These are phyloP conservation scores for Talaromyces wortmannii DNA, from an alignment of 495 filamentous ascomycete genomes.

Conservation along the genomic window DNA sequence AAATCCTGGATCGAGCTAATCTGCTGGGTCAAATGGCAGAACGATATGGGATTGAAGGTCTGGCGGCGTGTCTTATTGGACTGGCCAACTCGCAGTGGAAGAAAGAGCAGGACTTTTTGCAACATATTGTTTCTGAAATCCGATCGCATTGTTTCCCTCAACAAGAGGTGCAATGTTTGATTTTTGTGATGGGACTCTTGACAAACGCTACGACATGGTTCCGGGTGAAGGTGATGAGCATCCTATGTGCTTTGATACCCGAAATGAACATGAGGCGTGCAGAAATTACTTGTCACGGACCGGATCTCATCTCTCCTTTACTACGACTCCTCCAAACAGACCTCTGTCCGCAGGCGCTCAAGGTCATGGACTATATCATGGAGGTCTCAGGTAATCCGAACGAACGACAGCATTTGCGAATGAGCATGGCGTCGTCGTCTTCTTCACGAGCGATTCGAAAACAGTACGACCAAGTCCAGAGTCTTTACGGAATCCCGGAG, in stretches of 20 bases:
- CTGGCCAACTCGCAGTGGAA: constrained; percentile 66
- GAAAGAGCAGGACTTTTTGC: constrained; percentile 69
- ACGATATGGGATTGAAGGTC: constrained; percentile 43
- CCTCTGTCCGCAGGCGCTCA: constrained; percentile 83
- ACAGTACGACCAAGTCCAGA: constrained; percentile 89
- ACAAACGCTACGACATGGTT: constrained; percentile 86
- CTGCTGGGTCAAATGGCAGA: constrained; percentile 67
- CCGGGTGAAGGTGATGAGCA: constrained; percentile 84
- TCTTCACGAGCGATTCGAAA: constrained; percentile 80
- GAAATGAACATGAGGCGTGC: constrained; percentile 89
- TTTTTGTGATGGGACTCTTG: constrained; percentile 85
- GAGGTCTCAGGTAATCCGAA: constrained; percentile 87
- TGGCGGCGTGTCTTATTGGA: constrained; percentile 50
- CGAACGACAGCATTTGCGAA: constrained; percentile 88
- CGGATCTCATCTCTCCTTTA: constrained; percentile 91
- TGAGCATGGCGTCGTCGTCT: constrained; percentile 82
- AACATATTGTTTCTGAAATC: constrained; percentile 67
- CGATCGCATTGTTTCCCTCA: constrained; percentile 75
- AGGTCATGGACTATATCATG: constrained; percentile 90
- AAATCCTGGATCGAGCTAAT: constrained; percentile 55
- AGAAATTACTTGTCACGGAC: constrained; percentile 85
- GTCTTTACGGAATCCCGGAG: constrained; percentile 93
- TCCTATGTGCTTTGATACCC: constrained; percentile 78
- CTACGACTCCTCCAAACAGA: constrained; percentile 87
- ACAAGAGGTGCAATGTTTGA: constrained; percentile 74